A percentile compares a stretch with the other conserved stretches of the same genome.
phyloP scores from a whole-genome alignment of 345 rosid genomes.

The Clausena lansium region DNA sequence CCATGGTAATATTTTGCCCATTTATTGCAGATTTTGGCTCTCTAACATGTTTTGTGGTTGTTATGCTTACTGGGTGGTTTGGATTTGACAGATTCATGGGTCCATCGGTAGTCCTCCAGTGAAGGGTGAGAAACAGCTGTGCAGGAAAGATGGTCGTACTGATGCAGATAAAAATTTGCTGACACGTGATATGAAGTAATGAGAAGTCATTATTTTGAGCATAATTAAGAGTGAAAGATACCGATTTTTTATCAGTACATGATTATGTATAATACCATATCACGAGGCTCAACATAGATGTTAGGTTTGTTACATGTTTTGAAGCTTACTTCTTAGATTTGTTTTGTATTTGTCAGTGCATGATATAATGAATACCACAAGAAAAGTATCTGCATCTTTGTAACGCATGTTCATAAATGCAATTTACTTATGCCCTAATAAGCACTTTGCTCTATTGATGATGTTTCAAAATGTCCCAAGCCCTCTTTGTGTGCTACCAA shows the following conservation, averaged over 20 bases:
- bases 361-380: background rate
- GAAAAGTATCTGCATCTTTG: background rate
- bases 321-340: background rate
- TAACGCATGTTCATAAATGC: background rate
- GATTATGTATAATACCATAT: slow-evolving; percentile 1
- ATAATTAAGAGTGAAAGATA: slow-evolving; percentile 1
- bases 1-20: slow-evolving; percentile 41
- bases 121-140: slow-evolving; percentile 34
- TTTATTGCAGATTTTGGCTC: background rate
- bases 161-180: slow-evolving; percentile 26
- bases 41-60: background rate
- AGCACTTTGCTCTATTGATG: background rate
- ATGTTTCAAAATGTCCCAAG: background rate
- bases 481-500: background rate
- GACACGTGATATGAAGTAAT: slow-evolving; percentile 23
- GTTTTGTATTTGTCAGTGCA: background rate
- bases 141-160: slow-evolving; percentile 25
- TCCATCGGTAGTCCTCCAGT: slow-evolving; percentile 40
- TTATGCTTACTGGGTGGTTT: background rate
- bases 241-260: background rate
- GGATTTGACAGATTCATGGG: slow-evolving; percentile 47
- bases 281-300: background rate
- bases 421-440: background rate
- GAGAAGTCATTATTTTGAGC: slow-evolving; percentile 12
- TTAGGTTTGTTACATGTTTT: slow-evolving; percentile 6